phyloP scores from a whole-genome alignment of 2,329 filamentous ascomycete species.

The Claviceps sorghi region DNA sequence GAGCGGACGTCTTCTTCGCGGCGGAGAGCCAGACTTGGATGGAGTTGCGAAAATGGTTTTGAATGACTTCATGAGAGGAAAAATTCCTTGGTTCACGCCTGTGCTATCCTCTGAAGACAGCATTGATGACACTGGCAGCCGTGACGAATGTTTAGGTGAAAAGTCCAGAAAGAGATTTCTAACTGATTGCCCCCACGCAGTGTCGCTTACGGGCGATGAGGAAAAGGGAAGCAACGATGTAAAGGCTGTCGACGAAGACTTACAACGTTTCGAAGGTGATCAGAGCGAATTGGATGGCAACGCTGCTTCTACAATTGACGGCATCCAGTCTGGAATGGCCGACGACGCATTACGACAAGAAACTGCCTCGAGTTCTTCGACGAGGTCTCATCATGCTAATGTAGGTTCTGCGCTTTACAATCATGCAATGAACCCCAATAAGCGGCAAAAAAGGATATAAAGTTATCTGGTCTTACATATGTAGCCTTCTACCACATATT shows the following conservation, averaged over 20 bases:
- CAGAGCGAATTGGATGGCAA: not conserved
- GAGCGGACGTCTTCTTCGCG: slow-evolving; percentile 70
- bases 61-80: slow-evolving; percentile 90
- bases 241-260: not conserved
- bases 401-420: not conserved
- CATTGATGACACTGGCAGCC: slow-evolving; percentile 44
- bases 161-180: slow-evolving; percentile 69
- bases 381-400: not conserved
- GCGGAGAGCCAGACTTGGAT: slow-evolving; percentile 88
- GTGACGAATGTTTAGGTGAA: slow-evolving; percentile 68
- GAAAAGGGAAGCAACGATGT: not conserved
- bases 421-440: not conserved
- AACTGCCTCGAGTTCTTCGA: not conserved
- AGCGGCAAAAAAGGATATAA: not conserved
- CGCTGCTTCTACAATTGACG: no score
- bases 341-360: not conserved
- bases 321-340: not conserved
- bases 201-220: slow-evolving; percentile 13
- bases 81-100: slow-evolving; percentile 90
- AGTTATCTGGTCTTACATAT: not conserved
- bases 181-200: slow-evolving; percentile 32
- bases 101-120: slow-evolving; percentile 47
- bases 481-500: no score
- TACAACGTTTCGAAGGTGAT: not conserved
- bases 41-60: slow-evolving; percentile 93